Evolutionary conservation across 257 asterid species (phyloP), one percentile per base, ranked within the genome.

Genomic region (Salvia splendens): DNA sequence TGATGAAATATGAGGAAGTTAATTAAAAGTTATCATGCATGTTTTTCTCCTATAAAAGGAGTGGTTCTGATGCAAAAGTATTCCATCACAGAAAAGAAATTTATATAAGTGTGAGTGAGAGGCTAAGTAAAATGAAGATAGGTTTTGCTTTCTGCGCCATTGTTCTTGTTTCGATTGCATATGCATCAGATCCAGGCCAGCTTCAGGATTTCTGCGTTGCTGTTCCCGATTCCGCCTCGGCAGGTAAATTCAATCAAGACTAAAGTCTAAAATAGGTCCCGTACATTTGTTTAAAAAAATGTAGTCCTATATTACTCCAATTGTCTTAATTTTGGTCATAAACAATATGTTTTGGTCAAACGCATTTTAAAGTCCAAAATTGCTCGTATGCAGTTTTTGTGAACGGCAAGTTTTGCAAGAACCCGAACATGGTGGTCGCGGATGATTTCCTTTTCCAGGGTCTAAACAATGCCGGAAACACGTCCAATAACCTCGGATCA

Each of bases 181-280:
- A 10, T 1, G 77, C 71, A 10, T 64, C 55, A 0, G 75, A 71
- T 53, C 70, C 75, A 4, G 14, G 60, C 16, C 75, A 33, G 0
- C 66, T 71, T 50, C 75, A 70, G 35, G 75, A 70, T 12, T 70
- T 70, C 33, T 70, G 75, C 15, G 69, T 70, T 30, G 70, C 56
- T 6, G 71, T 63, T 12, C 54, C 60, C 1, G 65, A 64, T 10
- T 9, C 51, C 12, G 8, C 42, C 1, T 54, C 76, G 32, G 62
- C 70, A 7, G 60, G 76, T 54, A 63, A 63, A 15, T 0, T 35
- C 1, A 52, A 20, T 42, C 4, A 20, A 61, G n/a, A 36, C 6
- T 36, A 36, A 36, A 36, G 6, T 36, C 41, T 36, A 36, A 17
- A 17, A 17, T 17, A 0, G 20, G 20, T 17, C 20, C n/a, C n/a